phyloP scores from a whole-genome alignment of 78 protist genomes.

The Isochrysis galbana region DNA sequence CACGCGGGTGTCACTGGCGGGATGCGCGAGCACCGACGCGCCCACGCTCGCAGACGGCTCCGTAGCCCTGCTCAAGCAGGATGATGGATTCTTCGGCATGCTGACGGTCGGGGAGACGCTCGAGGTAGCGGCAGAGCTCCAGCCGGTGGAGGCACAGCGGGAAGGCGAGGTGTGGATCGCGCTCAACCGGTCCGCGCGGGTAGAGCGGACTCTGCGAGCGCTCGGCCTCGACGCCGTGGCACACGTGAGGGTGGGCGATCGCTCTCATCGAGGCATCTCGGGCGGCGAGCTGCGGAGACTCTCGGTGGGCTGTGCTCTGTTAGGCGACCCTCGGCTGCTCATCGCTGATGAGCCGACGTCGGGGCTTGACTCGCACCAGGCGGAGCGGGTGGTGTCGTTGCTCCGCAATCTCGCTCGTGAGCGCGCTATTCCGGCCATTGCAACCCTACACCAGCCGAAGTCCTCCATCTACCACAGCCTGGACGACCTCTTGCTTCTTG shows the following conservation, averaged over 20 bases:
- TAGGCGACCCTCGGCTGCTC: background rate
- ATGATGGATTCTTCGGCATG: background rate
- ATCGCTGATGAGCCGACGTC: constrained; percentile 4
- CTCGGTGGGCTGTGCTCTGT: background rate
- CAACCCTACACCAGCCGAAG: background rate
- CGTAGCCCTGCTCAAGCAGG: background rate
- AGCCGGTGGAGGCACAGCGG: background rate
- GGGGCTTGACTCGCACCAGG: background rate
- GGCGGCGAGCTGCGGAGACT: background rate
- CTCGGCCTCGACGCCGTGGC: background rate
- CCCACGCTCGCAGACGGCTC: background rate
- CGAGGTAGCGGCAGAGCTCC: background rate
- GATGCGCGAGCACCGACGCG: background rate
- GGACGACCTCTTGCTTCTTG: background rate
- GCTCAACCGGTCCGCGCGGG: too few relatives aligned
- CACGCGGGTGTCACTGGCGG: background rate
- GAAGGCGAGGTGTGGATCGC: background rate
- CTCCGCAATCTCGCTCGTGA: background rate
- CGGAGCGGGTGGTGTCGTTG: background rate
- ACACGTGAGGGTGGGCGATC: background rate
- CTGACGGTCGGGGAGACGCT: background rate
- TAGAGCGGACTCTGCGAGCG: too few relatives aligned
- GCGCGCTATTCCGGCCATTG: background rate
- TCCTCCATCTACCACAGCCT: background rate
- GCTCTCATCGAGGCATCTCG: background rate